Base-by-base conservation (phyloP, 768 basidiomycete species). In the Gloeostereum incarnatum region DNA sequence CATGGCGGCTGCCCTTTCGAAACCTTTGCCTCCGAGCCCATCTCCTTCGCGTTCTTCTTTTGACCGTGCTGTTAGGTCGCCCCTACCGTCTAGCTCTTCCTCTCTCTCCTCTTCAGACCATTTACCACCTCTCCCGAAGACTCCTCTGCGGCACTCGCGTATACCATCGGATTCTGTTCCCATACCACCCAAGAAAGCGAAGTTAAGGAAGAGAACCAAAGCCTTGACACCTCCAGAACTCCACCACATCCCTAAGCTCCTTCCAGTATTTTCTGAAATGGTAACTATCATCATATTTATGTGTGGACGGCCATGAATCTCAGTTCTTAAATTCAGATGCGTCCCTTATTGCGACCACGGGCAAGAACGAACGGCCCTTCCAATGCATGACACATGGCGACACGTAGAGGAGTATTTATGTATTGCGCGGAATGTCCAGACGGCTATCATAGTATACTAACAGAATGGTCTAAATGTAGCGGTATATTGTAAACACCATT, bases 261-360 rank as follows among this genome's bases (percentile, higher is more conserved):
- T 96, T 25, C 91, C 94, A 2, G 49, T 98, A 19, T 97, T 98
- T 56, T 73, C 83, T 31, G 96, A 98, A 62, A 78, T 97, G 73
- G 92, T 96, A 44, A 52, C 78, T 61, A 13, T 19, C 21, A 19
- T 16, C 39, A 26, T 31, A 22, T 39, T 23, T 35, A 34, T 20
- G 25, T 16, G 14, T 7, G 21, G 21, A 6, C n/a, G 17, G 11
- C 6, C 21, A 9, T 16, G 4, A 38, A 31, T 38, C 26, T 35
- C 35, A 3, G 18, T 17, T 40, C 24, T 32, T 34, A 38, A 36
- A 8, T 31, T 18, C 33, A 72, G 70, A 66, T 71, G 59, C 61
- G 65, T 18, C 65, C 65, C 21, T 54, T 61, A 11, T 58, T 75
- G 21, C 62, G 57, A 21, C 51, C 60, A 31, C 56, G 54, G 31